A percentile compares a stretch with the other conserved stretches of the same genome.
phyloP scores from a whole-genome alignment of 768 basidiomycete genomes.

The Rhizopogon roseolus region DNA sequence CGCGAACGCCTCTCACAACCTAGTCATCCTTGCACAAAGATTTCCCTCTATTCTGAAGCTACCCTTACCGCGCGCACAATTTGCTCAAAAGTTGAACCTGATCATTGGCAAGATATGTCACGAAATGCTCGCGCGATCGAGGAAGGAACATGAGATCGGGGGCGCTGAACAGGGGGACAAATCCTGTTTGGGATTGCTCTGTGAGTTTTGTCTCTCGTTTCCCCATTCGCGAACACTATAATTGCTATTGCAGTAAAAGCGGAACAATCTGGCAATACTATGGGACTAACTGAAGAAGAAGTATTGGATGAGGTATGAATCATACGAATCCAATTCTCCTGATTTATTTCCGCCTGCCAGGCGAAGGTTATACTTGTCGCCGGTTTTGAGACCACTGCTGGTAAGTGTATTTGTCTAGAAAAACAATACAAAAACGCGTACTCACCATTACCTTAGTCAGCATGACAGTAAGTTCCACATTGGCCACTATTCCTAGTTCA shows the following conservation, averaged over 20 bases:
- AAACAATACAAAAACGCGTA: too few relatives aligned
- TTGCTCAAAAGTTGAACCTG: constrained; percentile 20
- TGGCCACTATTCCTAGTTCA: background rate
- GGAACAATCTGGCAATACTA: background rate
- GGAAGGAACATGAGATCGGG: constrained; percentile 27
- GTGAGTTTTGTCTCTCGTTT: background rate
- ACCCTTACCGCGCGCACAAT: constrained; percentile 23
- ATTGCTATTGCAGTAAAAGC: background rate
- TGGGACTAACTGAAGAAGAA: background rate
- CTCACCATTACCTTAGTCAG: background rate
- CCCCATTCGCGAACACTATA: background rate
- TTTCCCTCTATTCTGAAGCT: constrained; percentile 28
- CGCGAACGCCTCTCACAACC: constrained; percentile 6
- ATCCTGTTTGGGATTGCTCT: background rate
- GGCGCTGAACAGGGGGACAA: constrained; percentile 11
- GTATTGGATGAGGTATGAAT: background rate
- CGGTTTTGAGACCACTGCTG: constrained; percentile 18
- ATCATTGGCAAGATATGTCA: constrained; percentile 30
- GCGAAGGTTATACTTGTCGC: constrained; percentile 9
- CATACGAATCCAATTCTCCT: background rate
- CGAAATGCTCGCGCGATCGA: constrained; percentile 25
- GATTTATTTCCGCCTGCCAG: background rate
- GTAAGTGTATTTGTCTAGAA: constrained; percentile 7
- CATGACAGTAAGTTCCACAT: constrained; percentile 5
- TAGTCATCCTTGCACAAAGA: constrained; percentile 14